Base-by-base conservation (phyloP, 2,329 filamentous ascomycete species). In the Epicoccum sorghinum region DNA sequence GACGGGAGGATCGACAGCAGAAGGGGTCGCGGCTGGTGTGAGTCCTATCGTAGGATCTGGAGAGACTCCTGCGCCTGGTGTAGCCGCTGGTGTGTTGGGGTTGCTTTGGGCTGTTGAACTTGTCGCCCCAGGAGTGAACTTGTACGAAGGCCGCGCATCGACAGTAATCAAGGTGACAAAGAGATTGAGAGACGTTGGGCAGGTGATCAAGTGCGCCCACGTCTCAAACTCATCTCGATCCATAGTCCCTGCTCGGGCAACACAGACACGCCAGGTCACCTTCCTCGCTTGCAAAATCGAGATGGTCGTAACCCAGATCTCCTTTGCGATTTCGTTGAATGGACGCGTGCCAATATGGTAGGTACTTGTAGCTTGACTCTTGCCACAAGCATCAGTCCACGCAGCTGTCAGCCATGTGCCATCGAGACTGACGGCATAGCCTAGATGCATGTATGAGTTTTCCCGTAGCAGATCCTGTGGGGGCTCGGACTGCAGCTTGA, bases 331-430 rank as follows among this genome's bases (percentile, higher is more conserved):
- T 22, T 89, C 85, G 12, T 78, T 78, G 57, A 91, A 84, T 78
- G 62, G 82, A 79, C 74, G 85, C 82, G 57, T 87, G 79, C 39
- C 70, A 3, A 93, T 77, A 64, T 88, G 90, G 72, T 92, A 93
- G 0, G 89, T 88, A 0, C 86, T 83, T 13, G 83, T 89, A 61
- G 87, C 85, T 70, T 93, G 89, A 57, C 89, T 85, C 55, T 84
- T 85, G 2, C 91, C 91, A 24, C 84, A 83, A 61, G 86, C 90
- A 68, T 96, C 90, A 1, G 88, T 90, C 91, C 91, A 96, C 0
- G 89, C 88, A 5, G 86, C 89, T 10, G 87, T 88, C 33, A 95
- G 77, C 91, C 91, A 96, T 7, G 87, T 80, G 18, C 88, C 85
- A 69, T 93, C 89, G 9, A 87, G 79, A 66, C 89, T 93, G 50